Base-by-base conservation (phyloP, 805 yeast genomes). In the Cyberlindnera amylophila region DNA sequence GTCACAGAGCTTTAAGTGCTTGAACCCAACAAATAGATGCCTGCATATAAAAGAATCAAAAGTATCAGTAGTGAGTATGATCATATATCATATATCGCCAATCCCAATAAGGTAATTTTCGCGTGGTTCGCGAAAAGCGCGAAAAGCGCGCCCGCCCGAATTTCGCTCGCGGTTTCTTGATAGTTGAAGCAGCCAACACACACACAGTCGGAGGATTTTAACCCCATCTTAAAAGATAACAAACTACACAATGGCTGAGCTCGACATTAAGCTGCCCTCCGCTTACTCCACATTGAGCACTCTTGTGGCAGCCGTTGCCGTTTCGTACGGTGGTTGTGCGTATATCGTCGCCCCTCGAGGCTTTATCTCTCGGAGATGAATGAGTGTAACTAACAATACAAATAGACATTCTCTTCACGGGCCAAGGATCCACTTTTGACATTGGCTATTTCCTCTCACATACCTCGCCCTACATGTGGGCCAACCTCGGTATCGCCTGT, bases 391-490 rank as follows among this genome's bases (percentile, higher is more conserved):
- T 38, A 41, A 38, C 47, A 27, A 14, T 12, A 14, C 16, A 13
- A 6, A 19, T 28, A 58, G 62, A 58, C 44, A 69, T 69, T 39
- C 50, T 93, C 52, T 88, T 93, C 76, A 88, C 89, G 49, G 96
- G 95, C 39, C 81, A 87, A 46, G 98, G 98, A 35, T 95, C 89
- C 62, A 74, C 80, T 40, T 93, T 93, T 72, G 86, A 93, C 64
- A 80, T 93, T 44, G 99, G 99, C 39, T 81, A 81, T 52, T 90
- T 91, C 60, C 74, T 93, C 52, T 79, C 81, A 52, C 71, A 83
- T 29, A 80, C 93, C 3, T 88, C 97, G 17, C 99, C 99, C 6
- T 93, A 93, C 63, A 78, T 93, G 83, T 93, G 98, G 98, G 98
- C 97, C 23, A 77, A 78, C 50, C 65, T 89, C 50, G 99, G 99